Percentiles rank a stretch among this genome's conserved stretches.
These are phyloP conservation scores for Seiridium unicorne DNA, from an alignment of 2,329 filamentous ascomycete species.

Conservation along the genomic window DNA sequence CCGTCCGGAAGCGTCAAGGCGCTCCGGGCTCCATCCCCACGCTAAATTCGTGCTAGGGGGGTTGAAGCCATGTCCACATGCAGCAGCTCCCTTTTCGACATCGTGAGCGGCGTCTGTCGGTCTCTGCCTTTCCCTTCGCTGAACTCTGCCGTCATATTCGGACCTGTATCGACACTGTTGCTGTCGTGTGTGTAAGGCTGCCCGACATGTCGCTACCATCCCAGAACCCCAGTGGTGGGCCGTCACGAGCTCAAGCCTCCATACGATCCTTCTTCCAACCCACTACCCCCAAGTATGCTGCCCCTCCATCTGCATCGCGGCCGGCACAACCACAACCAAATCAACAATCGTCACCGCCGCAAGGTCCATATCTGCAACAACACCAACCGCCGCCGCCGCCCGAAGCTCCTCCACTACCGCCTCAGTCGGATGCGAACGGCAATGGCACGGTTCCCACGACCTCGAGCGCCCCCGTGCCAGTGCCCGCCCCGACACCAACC, in stretches of 20 bases:
- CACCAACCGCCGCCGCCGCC: conserved; percentile 8
- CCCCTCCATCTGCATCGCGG: conserved; percentile 18
- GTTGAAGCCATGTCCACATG: not conserved
- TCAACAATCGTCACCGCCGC: conserved; percentile 13
- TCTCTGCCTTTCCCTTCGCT: not conserved
- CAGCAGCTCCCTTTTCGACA: no score
- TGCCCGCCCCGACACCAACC: conserved; percentile 32
- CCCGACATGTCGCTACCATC: conserved; percentile 36
- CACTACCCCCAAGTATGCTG: conserved; percentile 39
- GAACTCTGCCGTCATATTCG: not conserved
- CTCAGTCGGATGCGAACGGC: conserved; percentile 10
- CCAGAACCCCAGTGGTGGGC: conserved; percentile 23
- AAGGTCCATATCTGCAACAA: conserved; percentile 6
- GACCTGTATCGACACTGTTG: no score
- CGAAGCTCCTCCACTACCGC: conserved; percentile 13
- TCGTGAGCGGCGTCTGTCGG: no score
- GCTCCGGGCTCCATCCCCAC: not conserved
- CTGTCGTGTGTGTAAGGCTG: not conserved
- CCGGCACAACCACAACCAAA: conserved; percentile 13
- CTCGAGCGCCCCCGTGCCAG: conserved; percentile 15
- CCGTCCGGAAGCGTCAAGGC: not conserved
- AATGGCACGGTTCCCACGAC: not conserved
- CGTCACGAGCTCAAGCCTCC: conserved; percentile 44
- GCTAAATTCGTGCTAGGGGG: not conserved
- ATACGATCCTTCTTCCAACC: conserved; percentile 64